These are phyloP conservation scores for Fagopyrum esculentum DNA, from an alignment of 148 eudicot genomes.

Conservation along the genomic window DNA sequence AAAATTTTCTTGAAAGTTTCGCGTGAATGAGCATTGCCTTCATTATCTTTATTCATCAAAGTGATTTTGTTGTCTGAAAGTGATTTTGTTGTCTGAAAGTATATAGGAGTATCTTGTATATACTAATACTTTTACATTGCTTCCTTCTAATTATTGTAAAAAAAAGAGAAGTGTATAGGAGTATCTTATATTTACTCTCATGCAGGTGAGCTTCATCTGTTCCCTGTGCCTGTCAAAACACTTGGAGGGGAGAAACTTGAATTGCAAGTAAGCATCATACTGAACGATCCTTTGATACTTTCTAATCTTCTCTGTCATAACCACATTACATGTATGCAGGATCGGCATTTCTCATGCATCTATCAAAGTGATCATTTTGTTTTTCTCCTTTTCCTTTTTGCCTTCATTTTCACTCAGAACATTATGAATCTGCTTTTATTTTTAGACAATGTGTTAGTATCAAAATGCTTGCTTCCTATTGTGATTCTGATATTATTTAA, in stretches of 20 bases:
- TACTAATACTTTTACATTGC: background rate
- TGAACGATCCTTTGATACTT: background rate
- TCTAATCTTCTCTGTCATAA: background rate
- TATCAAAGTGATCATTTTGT: background rate
- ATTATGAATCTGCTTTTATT: background rate
- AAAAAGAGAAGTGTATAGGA: no score
- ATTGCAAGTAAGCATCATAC: conserved; percentile 52
- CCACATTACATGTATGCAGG: background rate
- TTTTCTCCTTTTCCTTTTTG: background rate
- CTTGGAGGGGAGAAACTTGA: conserved; percentile 89
- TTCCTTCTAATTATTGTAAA: background rate
- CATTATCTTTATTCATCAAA: no score
- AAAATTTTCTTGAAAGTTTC: no score
- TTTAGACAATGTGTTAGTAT: background rate
- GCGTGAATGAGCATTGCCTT: no score
- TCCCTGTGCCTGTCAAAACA: conserved; percentile 79
- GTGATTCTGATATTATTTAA: background rate
- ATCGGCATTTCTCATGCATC: background rate
- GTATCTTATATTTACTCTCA: background rate
- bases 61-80: background rate
- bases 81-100: background rate
- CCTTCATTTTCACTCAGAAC: background rate
- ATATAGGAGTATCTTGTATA: no score
- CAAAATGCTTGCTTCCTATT: background rate
- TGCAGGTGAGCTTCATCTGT: conserved; percentile 73